These are phyloP conservation scores for Aspergillus melleus DNA, from an alignment of 2,329 filamentous ascomycete species.

Conservation along the genomic window DNA sequence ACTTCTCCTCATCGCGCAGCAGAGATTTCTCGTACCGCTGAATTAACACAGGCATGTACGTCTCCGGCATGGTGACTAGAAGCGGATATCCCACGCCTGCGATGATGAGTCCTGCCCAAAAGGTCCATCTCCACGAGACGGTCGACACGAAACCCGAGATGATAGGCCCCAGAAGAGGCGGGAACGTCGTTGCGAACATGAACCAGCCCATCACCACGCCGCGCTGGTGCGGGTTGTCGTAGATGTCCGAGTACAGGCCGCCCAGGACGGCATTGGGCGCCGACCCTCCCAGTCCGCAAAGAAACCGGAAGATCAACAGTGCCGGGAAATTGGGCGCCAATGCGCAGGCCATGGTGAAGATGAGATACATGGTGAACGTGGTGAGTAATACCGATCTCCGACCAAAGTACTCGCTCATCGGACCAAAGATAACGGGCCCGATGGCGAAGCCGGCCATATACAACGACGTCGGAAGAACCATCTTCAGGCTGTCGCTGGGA, in stretches of 20 bases:
- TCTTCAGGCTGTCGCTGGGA: constrained; percentile 19
- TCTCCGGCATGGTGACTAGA: constrained; percentile 65
- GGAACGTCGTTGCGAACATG: constrained; percentile 27
- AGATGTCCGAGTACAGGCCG: constrained; percentile 44
- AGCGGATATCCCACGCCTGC: constrained; percentile 58
- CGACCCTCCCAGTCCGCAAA: constrained; percentile 38
- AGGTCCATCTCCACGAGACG: constrained; percentile 43
- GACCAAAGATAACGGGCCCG: constrained; percentile 39
- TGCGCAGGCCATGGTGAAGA: constrained; percentile 42
- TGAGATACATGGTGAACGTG: constrained; percentile 44
- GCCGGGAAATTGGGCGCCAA: constrained; percentile 38
- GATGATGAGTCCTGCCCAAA: constrained; percentile 64
- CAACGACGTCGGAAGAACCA: constrained; percentile 30
- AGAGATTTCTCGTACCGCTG: constrained; percentile 49
- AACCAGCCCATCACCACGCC: constrained; percentile 22
- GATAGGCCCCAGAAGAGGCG: constrained; percentile 37
- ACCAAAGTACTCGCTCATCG: constrained; percentile 39
- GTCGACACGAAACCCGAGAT: constrained; percentile 41
- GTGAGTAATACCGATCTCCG: constrained; percentile 43
- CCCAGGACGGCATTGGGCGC: constrained; percentile 41
- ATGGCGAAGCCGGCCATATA: constrained; percentile 34
- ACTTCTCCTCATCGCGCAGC: constrained; percentile 53
- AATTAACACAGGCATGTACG: constrained; percentile 60
- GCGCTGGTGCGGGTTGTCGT: constrained; percentile 35
- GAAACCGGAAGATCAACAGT: constrained; percentile 41